Percentiles rank a stretch among this genome's conserved stretches.
Conservation (phyloP, 768 basidiomycete genomes). For the Suillus clintonianus region DNA sequence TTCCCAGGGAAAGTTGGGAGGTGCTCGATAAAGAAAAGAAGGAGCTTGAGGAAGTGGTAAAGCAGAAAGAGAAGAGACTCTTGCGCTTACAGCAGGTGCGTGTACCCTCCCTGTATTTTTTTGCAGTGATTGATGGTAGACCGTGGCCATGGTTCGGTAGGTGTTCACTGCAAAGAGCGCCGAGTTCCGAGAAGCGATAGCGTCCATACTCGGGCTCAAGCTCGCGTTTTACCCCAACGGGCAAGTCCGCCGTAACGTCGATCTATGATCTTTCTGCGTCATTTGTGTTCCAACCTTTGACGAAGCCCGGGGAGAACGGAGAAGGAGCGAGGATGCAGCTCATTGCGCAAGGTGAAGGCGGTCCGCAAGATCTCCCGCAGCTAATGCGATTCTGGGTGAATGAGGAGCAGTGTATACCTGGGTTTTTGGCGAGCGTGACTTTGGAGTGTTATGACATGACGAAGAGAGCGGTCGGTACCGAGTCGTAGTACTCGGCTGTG, state of each 20-base stretch:
- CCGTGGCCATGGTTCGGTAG: slow-evolving; percentile 35
- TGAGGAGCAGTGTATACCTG: slow-evolving; percentile 82
- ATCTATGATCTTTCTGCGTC: slow-evolving; percentile 85
- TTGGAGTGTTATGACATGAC: slow-evolving; percentile 84
- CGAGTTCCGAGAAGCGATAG: slow-evolving; percentile 91
- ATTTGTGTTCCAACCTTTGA: slow-evolving; percentile 79
- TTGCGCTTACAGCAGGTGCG: slow-evolving; percentile 76
- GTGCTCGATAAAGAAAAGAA: slow-evolving; percentile 66
- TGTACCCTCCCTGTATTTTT: neutral
- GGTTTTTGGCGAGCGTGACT: slow-evolving; percentile 87
- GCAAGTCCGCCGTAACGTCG: slow-evolving; percentile 83
- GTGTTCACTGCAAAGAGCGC: slow-evolving; percentile 83
- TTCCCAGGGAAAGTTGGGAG: slow-evolving; percentile 83
- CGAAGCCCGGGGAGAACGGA: slow-evolving; percentile 36
- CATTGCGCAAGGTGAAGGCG: slow-evolving; percentile 71
- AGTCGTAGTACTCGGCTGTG: neutral
- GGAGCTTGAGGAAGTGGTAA: slow-evolving; percentile 62
- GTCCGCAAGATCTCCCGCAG: slow-evolving; percentile 72
- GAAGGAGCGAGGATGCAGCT: slow-evolving; percentile 66
- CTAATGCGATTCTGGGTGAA: slow-evolving; percentile 86
- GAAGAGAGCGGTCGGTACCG: slow-evolving; percentile 39
- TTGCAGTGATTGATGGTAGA: neutral
- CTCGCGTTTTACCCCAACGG: slow-evolving; percentile 91
- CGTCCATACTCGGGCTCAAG: slow-evolving; percentile 87
- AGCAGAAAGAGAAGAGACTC: slow-evolving; percentile 82